phyloP scores from a whole-genome alignment of 2,329 filamentous ascomycete species.

The Clonostachys rhizophaga region DNA sequence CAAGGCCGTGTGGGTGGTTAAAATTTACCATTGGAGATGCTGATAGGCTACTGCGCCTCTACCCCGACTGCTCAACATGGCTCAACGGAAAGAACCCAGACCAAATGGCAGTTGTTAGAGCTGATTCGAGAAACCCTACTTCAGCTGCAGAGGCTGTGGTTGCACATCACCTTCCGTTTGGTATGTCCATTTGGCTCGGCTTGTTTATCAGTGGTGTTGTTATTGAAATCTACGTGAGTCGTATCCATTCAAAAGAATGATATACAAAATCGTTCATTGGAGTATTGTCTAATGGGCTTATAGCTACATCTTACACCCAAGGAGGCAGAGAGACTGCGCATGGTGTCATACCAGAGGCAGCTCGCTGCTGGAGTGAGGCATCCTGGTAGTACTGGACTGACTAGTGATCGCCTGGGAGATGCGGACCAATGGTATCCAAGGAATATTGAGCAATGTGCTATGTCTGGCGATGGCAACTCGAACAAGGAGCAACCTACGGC shows the following conservation, averaged over 20 bases:
- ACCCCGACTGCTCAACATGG: background rate
- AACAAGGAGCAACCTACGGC: too few relatives aligned
- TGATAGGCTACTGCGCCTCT: background rate
- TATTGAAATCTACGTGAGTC: constrained; percentile 7
- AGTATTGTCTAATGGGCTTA: too few relatives aligned
- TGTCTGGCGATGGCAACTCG: too few relatives aligned
- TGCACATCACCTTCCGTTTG: constrained; percentile 39
- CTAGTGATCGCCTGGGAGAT: constrained; percentile 32
- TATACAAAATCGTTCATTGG: too few relatives aligned
- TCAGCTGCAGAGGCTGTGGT: constrained; percentile 18
- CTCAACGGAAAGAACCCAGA: too few relatives aligned
- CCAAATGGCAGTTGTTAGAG: background rate
- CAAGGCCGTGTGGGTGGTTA: background rate
- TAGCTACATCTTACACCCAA: constrained; percentile 39
- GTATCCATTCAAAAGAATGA: too few relatives aligned
- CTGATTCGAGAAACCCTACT: constrained; percentile 10
- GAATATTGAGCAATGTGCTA: too few relatives aligned
- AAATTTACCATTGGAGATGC: background rate
- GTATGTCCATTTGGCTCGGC: constrained; percentile 38
- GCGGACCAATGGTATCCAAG: constrained; percentile 6
- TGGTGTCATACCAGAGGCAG: constrained; percentile 47
- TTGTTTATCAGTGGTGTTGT: constrained; percentile 7
- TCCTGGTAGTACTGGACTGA: constrained; percentile 37
- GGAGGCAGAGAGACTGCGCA: constrained; percentile 43
- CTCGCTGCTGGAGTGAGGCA: constrained; percentile 42